These are phyloP conservation scores for grape (Vitis vinifera) DNA, from an alignment of 164 flowering plant genomes.

Conservation along the genomic window ASM3070453v1 NC_081817.1:21998001-21998500, in stretches of 20 bases:
- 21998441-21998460: neutral
- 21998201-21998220: constrained; percentile 61
- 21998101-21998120: too few relatives aligned
- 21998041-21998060: too few relatives aligned
- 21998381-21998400: constrained; percentile 23
- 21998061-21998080: too few relatives aligned
- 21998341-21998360: constrained; percentile 90
- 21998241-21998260: too few relatives aligned
- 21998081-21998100: too few relatives aligned
- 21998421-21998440: neutral
- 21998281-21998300: too few relatives aligned
- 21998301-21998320: too few relatives aligned
- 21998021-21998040: too few relatives aligned
- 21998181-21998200: constrained; percentile 65
- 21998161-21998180: constrained; percentile 65
- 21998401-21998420: neutral
- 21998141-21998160: constrained; percentile 34
- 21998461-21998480: neutral
- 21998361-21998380: constrained; percentile 99
- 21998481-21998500: neutral
- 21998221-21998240: constrained; percentile 30
- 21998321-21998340: constrained; percentile 98
- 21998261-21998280: too few relatives aligned
- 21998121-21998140: too few relatives aligned
- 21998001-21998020: too few relatives aligned